phyloP scores from a whole-genome alignment of 768 basidiomycete species.

The Hygrophorus russula region DNA sequence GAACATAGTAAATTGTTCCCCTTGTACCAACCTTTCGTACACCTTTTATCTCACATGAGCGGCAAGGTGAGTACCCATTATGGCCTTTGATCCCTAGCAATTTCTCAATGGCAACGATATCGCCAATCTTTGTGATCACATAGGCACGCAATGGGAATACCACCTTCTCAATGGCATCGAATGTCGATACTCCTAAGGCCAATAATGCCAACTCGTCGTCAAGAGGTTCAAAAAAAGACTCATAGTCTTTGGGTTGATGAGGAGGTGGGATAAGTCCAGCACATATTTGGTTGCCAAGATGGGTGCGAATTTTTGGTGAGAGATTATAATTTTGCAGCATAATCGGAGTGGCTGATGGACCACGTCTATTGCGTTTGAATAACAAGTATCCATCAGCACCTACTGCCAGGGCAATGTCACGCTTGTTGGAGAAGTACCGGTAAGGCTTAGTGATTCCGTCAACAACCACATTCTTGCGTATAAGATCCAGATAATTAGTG shows the following conservation, averaged over 20 bases:
- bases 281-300: conserved; percentile 20
- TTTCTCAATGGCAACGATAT: conserved; percentile 23
- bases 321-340: conserved; percentile 31
- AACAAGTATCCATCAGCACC: conserved; percentile 25
- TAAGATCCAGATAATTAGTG: conserved; percentile 16
- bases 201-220: conserved; percentile 25
- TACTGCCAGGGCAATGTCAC: conserved; percentile 28
- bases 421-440: conserved; percentile 19
- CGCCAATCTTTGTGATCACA: conserved; percentile 17
- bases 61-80: conserved; percentile 22
- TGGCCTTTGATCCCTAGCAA: conserved; percentile 24
- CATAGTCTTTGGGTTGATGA: conserved; percentile 27
- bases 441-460: conserved; percentile 12
- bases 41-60: conserved; percentile 21
- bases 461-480: conserved; percentile 14
- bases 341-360: conserved; percentile 24
- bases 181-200: conserved; percentile 23
- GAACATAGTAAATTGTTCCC: conserved; percentile 14
- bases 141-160: conserved; percentile 18
- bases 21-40: conserved; percentile 4
- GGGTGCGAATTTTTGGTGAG: conserved; percentile 22
- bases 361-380: conserved; percentile 17
- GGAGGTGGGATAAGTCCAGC: conserved; percentile 35
- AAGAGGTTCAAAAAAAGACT: conserved; percentile 32
- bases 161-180: conserved; percentile 14